These are phyloP conservation scores for Tardiomyces digboiensis DNA, from an alignment of 1,139 yeast species.

Conservation along the genomic window DNA sequence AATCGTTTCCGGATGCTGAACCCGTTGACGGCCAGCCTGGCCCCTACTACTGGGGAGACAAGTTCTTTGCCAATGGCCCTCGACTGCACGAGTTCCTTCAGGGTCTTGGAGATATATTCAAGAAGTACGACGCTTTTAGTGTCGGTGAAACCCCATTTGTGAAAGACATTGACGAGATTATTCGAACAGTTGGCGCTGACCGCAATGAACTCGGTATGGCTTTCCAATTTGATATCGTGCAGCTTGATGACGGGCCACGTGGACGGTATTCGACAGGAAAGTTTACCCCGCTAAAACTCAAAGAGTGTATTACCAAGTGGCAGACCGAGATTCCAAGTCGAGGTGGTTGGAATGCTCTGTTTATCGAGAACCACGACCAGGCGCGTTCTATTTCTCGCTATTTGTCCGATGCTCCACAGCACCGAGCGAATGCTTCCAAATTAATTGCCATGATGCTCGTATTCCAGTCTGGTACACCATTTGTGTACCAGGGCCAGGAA, in stretches of 20 bases:
- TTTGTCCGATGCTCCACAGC: conserved; percentile 35
- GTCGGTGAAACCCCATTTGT: conserved; percentile 39
- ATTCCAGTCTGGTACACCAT: conserved; percentile 46
- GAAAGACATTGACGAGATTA: conserved; percentile 28
- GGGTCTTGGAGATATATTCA: conserved; percentile 40
- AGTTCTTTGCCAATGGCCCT: conserved; percentile 38
- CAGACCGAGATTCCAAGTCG: conserved; percentile 37
- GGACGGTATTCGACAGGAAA: conserved; percentile 31
- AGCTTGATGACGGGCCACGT: conserved; percentile 30
- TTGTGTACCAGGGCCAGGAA: conserved; percentile 53
- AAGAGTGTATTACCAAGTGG: conserved; percentile 31
- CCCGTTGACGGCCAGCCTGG: conserved; percentile 30
- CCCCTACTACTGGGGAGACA: conserved; percentile 33
- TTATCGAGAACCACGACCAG: conserved; percentile 51
- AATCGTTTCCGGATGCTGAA: conserved; percentile 41
- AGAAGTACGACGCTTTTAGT: conserved; percentile 44
- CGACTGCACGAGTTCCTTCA: conserved; percentile 48
- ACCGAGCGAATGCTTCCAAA: conserved; percentile 34
- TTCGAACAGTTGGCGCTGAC: conserved; percentile 40
- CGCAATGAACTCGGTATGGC: conserved; percentile 44
- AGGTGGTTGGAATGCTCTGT: conserved; percentile 52
- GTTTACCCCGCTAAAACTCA: conserved; percentile 35
- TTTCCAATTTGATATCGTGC: conserved; percentile 41
- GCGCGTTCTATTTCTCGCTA: conserved; percentile 47
- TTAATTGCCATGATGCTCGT: conserved; percentile 39